A percentile compares a stretch with the other conserved stretches of the same genome.
Conservation (phyloP, 2,329 filamentous ascomycete genomes). For the Claviceps monticola region DNA sequence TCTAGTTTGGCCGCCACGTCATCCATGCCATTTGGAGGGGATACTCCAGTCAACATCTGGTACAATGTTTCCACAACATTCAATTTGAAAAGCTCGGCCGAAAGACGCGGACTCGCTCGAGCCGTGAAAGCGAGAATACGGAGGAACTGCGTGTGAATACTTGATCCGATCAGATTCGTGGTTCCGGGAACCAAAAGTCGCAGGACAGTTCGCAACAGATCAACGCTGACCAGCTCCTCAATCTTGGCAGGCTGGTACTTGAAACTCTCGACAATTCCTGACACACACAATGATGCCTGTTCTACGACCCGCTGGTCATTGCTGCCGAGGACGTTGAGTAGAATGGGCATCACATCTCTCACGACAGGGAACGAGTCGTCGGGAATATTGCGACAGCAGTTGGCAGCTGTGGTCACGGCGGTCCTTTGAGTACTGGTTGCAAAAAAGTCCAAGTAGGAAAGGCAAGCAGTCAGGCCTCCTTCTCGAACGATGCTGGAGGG, state of each 20-base stretch:
- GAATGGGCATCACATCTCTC: conserved; percentile 88
- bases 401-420: conserved; percentile 91
- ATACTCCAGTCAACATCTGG: conserved; percentile 92
- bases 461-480: conserved; percentile 85
- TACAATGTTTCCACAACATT: conserved; percentile 96
- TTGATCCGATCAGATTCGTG: conserved; percentile 85
- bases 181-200: conserved; percentile 83
- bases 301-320: conserved; percentile 95
- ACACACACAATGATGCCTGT: conserved; percentile 89
- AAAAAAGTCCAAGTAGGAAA: conserved; percentile 95
- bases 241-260: conserved; percentile 75
- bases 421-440: conserved; percentile 93
- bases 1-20: conserved; percentile 79
- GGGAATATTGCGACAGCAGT: conserved; percentile 93
- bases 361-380: conserved; percentile 88
- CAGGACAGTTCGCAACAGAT: conserved; percentile 71
- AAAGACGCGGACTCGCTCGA: conserved; percentile 73
- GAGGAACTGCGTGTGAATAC: conserved; percentile 92
- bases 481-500: conserved; percentile 90
- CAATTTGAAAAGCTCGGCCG: conserved; percentile 85
- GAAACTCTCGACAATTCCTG: conserved; percentile 93
- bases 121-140: conserved; percentile 83
- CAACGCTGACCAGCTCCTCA: conserved; percentile 82
- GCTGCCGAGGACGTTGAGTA: conserved; percentile 79
- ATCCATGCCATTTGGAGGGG: conserved; percentile 65